These are phyloP conservation scores for Hanseniaspora meyeri DNA, from an alignment of 805 yeast species.

Conservation along the genomic window DNA sequence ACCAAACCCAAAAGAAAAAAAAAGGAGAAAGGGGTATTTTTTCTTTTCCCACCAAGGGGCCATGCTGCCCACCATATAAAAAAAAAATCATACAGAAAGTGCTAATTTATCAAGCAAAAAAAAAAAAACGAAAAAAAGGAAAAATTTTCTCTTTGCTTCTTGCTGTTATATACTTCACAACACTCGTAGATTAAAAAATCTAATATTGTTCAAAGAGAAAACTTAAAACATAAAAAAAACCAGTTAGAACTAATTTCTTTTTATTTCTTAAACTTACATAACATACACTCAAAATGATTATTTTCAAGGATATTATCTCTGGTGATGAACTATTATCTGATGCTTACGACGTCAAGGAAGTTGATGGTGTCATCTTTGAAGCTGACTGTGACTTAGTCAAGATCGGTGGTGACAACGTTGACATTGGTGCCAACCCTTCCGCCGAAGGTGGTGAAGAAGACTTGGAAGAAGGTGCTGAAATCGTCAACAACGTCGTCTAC, in stretches of 20 bases:
- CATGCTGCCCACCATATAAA: too few relatives aligned
- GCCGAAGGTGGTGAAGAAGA: conserved; percentile 88
- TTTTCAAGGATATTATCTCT: conserved; percentile 68
- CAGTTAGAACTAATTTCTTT: neutral
- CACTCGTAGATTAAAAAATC: too few relatives aligned
- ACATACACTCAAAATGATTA: conserved; percentile 23
- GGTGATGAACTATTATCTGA: conserved; percentile 95
- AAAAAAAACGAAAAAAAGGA: too few relatives aligned
- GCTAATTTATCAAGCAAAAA: too few relatives aligned
- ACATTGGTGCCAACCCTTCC: conserved; percentile 99
- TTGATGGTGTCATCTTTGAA: conserved; percentile 87
- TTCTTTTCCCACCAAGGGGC: too few relatives aligned
- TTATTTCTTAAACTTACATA: neutral
- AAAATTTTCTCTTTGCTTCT: too few relatives aligned
- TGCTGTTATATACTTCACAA: neutral
- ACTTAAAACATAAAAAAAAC: too few relatives aligned
- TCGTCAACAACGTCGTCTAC: conserved; percentile 96
- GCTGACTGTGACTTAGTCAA: conserved; percentile 90
- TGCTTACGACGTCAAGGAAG: conserved; percentile 82
- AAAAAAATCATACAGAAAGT: too few relatives aligned
- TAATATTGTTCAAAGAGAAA: too few relatives aligned
- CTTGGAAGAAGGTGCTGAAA: conserved; percentile 71
- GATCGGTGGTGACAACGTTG: conserved; percentile 84
- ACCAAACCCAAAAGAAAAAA: too few relatives aligned
- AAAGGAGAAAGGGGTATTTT: too few relatives aligned